Base-by-base conservation (phyloP, 352 stramenopile genomes). In the Phytophthora brassicae region DNA sequence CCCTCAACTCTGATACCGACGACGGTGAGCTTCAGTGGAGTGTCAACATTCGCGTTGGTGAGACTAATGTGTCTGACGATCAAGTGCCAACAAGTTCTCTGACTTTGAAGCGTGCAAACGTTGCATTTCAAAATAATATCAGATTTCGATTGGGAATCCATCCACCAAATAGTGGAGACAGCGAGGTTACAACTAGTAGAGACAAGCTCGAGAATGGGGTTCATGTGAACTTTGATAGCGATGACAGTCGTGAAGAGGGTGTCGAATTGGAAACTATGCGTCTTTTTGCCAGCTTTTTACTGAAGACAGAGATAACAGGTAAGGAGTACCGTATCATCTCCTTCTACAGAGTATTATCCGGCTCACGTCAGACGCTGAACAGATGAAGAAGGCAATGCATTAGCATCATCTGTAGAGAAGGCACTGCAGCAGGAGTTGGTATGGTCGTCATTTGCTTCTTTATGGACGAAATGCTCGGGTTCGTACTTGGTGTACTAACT, bases 301-400 rank as follows among this genome's bases (percentile, higher is more conserved):
- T 85, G 29, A 72, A 65, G 16, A 42, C 72, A 7, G 75, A 76
- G 8, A 68, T 75, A 6, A 62, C 55, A 33, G 64, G 75, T 78
- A 53, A 46, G 39, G 1, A 0, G 12, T 14, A 26, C 45, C 7
- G 26, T n/a, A n/a, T n/a, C n/a, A n/a, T 24, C 9, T 26, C 6
- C 42, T 45, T 1, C 19, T 29, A 7, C 13, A 6, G 24, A 23
- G 0, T 33, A 19, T 31, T 19, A 5, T 36, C 13, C 23, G 24
- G 42, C 19, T 49, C 20, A 48, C 19, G 17, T 36, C 19, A 4
- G 8, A 14, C 43, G 20, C 19, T 43, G 22, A 47, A 2, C 16
- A 86, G 76, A 86, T 45, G 77, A 89, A 51, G 69, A 78, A 66
- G 70, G 64, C 14, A 79, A 82, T 26, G 72, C 85, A n/a, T 45